Evolutionary conservation across 2,329 filamentous ascomycete genomes (phyloP).

Genomic region (Trichoderma harzianum): DNA sequence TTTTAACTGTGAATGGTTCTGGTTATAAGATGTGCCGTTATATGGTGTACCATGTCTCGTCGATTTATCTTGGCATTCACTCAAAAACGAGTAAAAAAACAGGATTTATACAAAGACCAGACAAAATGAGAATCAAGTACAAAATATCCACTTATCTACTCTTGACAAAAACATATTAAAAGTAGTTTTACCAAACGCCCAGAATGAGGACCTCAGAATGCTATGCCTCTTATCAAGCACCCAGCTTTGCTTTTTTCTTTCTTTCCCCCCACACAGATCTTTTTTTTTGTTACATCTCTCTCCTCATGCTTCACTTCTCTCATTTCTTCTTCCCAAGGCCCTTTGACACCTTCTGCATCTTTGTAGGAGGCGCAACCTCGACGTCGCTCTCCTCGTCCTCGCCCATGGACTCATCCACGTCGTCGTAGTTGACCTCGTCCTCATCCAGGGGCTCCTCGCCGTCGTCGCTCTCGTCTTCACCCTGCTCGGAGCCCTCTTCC

Average conservation of each 20-base stretch:
- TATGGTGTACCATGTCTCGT: neutral
- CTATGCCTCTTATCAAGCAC: too few relatives aligned
- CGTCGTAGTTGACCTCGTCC: constrained; percentile 58
- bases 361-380: constrained; percentile 46
- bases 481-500: constrained; percentile 43
- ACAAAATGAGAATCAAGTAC: neutral
- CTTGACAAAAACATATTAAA: constrained; percentile 3
- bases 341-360: constrained; percentile 41
- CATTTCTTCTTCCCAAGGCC: constrained; percentile 38
- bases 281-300: neutral
- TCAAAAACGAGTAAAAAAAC: neutral
- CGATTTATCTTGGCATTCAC: neutral
- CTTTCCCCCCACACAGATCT: neutral
- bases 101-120: neutral
- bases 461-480: constrained; percentile 45
- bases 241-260: neutral
- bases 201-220: constrained; percentile 3
- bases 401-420: constrained; percentile 51
- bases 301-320: constrained; percentile 6
- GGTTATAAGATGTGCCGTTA: too few relatives aligned
- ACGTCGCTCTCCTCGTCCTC: constrained; percentile 55
- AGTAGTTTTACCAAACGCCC: constrained; percentile 17
- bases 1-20: neutral
- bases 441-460: constrained; percentile 52
- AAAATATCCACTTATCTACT: neutral